Evolutionary conservation across 2,329 filamentous ascomycete genomes (phyloP).

Genomic region (Ramularia endophylla): DNA sequence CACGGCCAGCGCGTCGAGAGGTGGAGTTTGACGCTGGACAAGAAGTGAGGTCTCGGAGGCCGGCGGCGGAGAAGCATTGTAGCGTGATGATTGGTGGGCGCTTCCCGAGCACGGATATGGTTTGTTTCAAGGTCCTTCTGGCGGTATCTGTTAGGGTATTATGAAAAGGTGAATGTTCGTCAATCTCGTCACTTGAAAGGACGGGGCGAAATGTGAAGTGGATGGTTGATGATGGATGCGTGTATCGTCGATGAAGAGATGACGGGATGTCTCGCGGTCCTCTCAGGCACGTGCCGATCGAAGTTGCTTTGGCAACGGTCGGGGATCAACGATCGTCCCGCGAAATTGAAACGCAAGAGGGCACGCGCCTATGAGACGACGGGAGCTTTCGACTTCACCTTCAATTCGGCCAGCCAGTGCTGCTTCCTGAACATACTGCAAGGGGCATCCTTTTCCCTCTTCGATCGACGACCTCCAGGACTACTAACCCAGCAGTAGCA

Average conservation of each 20-base stretch:
- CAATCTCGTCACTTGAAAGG: too few species aligned
- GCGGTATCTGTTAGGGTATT: too few species aligned
- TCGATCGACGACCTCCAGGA: conserved; percentile 1
- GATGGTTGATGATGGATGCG: neutral
- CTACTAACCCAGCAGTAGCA: conserved; percentile 2
- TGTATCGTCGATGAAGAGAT: neutral
- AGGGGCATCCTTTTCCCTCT: conserved; percentile 5
- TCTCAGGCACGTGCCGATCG: too few species aligned
- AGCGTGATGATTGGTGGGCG: conserved; percentile 3
- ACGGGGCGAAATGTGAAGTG: too few species aligned
- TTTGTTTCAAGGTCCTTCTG: neutral
- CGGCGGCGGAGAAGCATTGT: neutral
- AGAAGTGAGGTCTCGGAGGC: conserved; percentile 11
- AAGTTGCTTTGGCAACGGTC: conserved; percentile 1
- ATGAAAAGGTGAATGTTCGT: too few species aligned
- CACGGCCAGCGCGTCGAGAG: conserved; percentile 20
- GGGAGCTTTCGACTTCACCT: neutral
- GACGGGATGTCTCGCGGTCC: too few species aligned
- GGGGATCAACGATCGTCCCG: neutral
- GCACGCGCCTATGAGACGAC: neutral
- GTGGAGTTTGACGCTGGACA: conserved; percentile 4
- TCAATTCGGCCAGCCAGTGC: neutral
- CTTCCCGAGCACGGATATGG: neutral
- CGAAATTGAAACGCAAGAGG: neutral
- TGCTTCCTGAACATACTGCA: neutral